Conservation (phyloP, 176 grass and related monocot genomes). For the Urochloa ruziziensis region DNA sequence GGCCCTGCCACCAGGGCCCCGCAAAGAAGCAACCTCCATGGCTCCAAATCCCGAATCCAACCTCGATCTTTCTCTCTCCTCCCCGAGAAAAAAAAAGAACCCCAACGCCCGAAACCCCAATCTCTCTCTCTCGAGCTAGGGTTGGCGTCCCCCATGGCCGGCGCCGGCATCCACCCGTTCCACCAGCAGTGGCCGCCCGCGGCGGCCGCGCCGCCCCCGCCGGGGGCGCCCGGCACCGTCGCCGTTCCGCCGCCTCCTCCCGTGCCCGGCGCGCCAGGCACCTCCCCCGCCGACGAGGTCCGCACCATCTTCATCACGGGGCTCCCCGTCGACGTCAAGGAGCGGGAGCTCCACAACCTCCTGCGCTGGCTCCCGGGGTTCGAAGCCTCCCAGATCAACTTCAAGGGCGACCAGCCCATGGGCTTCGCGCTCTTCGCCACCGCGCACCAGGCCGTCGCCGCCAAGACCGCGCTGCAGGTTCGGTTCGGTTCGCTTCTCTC, state of each 20-base stretch:
- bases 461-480: conserved; percentile 89
- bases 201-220: conserved; percentile 31
- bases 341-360: conserved; percentile 94
- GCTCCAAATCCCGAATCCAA: background rate
- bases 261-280: conserved; percentile 31
- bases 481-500: background rate
- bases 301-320: conserved; percentile 94
- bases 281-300: conserved; percentile 66
- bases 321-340: conserved; percentile 93
- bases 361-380: conserved; percentile 97
- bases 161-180: conserved; percentile 86
- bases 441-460: conserved; percentile 67
- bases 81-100: no score
- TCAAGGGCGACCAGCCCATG: conserved; percentile 95
- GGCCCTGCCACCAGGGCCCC: no score
- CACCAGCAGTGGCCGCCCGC: conserved; percentile 86
- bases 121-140: conserved; percentile 18
- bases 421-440: conserved; percentile 96
- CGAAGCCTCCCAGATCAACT: conserved; percentile 95
- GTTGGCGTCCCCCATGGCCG: conserved; percentile 54
- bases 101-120: background rate
- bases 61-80: background rate
- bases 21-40: no score
- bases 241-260: conserved; percentile 44
- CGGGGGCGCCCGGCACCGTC: conserved; percentile 18